These are phyloP conservation scores for Diaporthe amygdali DNA, from an alignment of 2,329 filamentous ascomycete species.

Conservation along the genomic window DNA sequence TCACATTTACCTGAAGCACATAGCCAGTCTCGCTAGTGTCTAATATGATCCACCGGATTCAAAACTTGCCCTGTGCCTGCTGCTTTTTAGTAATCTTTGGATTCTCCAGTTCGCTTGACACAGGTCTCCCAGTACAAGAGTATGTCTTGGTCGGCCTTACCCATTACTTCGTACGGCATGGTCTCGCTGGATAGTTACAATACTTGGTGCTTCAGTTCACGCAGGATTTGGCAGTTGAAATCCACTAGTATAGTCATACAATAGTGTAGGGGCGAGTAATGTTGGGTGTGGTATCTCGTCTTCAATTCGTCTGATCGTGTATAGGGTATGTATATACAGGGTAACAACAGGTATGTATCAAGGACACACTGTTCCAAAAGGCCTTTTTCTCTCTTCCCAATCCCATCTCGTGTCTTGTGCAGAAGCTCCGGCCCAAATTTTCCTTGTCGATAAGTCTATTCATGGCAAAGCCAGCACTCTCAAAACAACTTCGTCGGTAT, in stretches of 20 bases:
- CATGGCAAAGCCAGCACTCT: background rate
- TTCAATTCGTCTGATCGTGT: slow-evolving; percentile 21
- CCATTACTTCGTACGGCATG: background rate
- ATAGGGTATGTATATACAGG: slow-evolving; percentile 21
- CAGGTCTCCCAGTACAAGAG: background rate
- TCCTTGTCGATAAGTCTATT: slow-evolving; percentile 1
- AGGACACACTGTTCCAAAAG: slow-evolving; percentile 8
- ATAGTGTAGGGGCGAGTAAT: background rate
- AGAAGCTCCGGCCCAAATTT: background rate
- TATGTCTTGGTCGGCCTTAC: too few species aligned
- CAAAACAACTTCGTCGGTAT: background rate
- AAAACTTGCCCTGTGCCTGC: background rate
- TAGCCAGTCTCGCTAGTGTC: slow-evolving; percentile 17
- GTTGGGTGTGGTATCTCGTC: slow-evolving; percentile 6
- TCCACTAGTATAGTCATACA: background rate
- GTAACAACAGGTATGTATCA: slow-evolving; percentile 17
- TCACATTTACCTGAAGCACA: slow-evolving; percentile 14
- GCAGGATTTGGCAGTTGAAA: background rate
- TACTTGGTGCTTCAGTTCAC: too few species aligned
- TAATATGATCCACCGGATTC: slow-evolving; percentile 2
- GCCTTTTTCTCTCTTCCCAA: background rate
- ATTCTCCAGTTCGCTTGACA: background rate
- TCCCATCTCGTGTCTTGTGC: background rate
- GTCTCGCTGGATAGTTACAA: too few species aligned
- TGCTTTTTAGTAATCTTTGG: background rate